Evolutionary conservation across 129 eudicot species (phyloP), one percentile per base, ranked within the genome.

Genomic region (Centrapalus pauciflorus): DNA sequence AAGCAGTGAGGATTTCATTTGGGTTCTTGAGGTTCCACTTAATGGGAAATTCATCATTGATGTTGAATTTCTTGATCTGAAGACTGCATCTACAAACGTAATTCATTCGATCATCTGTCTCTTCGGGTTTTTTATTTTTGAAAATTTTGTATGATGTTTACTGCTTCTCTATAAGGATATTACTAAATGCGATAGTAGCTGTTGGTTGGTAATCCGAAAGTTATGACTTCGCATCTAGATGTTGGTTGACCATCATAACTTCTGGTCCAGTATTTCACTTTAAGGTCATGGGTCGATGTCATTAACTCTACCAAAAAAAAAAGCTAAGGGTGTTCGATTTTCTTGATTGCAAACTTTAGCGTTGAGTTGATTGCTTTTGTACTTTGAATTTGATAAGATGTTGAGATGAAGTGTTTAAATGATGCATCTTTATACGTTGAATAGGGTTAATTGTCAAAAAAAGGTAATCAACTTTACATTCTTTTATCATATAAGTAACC

Each of bases 51-150:
- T 94, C 79, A 89, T 94, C 77, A 89, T 94, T 27, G 99, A 89
- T 72, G 86, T 94, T 69, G 99, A 94, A 65, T 94, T 94, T 73
- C 90, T 87, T 72, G 99, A 94, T 81, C 73, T 94, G 29, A 93
- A 93, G 80, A 77, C 67, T 37, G 81, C 87, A 33, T 76, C 96
- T 57, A 76, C 83, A 30, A 77, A 81, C 41, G 98, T 92, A 88
- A 56, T 55, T 45, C 46, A 23, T 23, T 56, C 35, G 5, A 35
- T 27, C 45, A 37, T 63, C 11, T 19, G 28, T 27, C 43, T 16
- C 34, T 19, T 72, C n/a, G 0, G 27, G 0, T 35, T 14, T 25
- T 55, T 55, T 69, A 54, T 35, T 14, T 25, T 55, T 55, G 55
- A 54, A 70, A 17, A 35, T 38, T 73, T 30, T 20, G 32, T 10